Conservation (phyloP, 768 basidiomycete species). For the Russula olivacea region DNA sequence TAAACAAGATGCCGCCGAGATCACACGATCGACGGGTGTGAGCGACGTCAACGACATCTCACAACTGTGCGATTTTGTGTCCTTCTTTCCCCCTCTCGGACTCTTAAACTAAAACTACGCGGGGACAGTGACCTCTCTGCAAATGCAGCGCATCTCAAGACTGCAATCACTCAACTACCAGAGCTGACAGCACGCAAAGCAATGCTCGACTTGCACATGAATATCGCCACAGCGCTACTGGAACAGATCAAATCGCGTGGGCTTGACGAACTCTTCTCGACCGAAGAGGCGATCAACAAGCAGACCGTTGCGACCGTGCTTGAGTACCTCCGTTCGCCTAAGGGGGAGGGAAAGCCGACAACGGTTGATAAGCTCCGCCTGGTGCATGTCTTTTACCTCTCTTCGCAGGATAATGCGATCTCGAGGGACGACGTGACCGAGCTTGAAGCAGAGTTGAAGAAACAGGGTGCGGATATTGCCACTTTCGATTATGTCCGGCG, state of each 20-base stretch:
- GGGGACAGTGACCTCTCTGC: conserved; percentile 71
- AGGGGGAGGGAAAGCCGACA: conserved; percentile 59
- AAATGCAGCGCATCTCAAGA: conserved; percentile 92
- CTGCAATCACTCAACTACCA: conserved; percentile 93
- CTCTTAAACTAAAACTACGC: background rate
- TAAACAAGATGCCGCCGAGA: conserved; percentile 94
- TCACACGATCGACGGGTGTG: conserved; percentile 92
- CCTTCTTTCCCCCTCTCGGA: background rate
- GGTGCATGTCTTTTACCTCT: conserved; percentile 92
- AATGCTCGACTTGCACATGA: too few relatives aligned
- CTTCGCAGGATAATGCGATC: conserved; percentile 70
- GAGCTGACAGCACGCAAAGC: conserved; percentile 96
- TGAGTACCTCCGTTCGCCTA: conserved; percentile 73
- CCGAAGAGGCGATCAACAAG: conserved; percentile 85
- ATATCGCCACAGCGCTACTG: conserved; percentile 88
- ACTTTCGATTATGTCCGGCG: conserved; percentile 92
- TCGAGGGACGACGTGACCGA: conserved; percentile 86
- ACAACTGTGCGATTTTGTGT: conserved; percentile 61
- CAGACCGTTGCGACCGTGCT: conserved; percentile 81
- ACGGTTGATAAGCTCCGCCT: conserved; percentile 87
- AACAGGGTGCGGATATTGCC: conserved; percentile 68
- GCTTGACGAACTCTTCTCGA: conserved; percentile 94
- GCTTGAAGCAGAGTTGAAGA: conserved; percentile 80
- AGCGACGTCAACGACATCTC: conserved; percentile 93
- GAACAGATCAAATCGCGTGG: conserved; percentile 94